These are phyloP conservation scores for Globisporangium irregulare DNA, from an alignment of 352 stramenopile genomes.

Conservation along the genomic window DNA sequence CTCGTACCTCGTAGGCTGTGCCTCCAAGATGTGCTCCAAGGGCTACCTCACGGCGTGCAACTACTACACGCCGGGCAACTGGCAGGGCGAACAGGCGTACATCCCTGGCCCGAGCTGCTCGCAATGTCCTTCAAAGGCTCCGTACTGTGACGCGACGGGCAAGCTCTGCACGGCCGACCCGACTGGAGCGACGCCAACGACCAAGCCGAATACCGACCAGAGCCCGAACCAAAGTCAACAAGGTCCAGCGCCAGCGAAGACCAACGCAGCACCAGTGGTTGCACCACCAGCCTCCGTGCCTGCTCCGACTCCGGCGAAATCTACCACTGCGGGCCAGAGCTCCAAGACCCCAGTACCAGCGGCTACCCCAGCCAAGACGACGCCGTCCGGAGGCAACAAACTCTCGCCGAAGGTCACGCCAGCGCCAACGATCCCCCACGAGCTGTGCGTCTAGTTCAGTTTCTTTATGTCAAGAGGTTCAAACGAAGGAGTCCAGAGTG, in stretches of 20 bases:
- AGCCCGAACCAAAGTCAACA: constrained; percentile 1
- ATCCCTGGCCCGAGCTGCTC: constrained; percentile 31
- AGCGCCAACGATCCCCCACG: constrained; percentile 14
- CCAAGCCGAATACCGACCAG: constrained; percentile 7
- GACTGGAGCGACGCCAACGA: constrained; percentile 10
- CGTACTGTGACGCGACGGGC: constrained; percentile 27
- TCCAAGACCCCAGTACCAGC: constrained; percentile 3
- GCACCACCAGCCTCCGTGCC: constrained; percentile 2
- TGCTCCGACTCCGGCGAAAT: constrained; percentile 7
- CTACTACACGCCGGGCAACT: constrained; percentile 37
- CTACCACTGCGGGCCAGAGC: background rate
- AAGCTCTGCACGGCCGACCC: constrained; percentile 30
- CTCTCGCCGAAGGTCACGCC: background rate
- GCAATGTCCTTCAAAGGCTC: constrained; percentile 27
- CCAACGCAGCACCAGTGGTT: constrained; percentile 3
- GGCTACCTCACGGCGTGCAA: constrained; percentile 40
- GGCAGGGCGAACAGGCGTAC: constrained; percentile 29
- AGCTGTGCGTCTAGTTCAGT: constrained; percentile 13
- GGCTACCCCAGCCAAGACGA: constrained; percentile 16
- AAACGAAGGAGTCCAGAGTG: background rate
- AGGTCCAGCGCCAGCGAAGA: constrained; percentile 17
- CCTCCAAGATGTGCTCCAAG: constrained; percentile 30
- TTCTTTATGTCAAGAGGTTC: background rate
- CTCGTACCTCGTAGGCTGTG: constrained; percentile 33
- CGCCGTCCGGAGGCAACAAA: background rate